Evolutionary conservation across 345 rosid genomes (phyloP).

Genomic region (Arabidopsis arenosa): DNA sequence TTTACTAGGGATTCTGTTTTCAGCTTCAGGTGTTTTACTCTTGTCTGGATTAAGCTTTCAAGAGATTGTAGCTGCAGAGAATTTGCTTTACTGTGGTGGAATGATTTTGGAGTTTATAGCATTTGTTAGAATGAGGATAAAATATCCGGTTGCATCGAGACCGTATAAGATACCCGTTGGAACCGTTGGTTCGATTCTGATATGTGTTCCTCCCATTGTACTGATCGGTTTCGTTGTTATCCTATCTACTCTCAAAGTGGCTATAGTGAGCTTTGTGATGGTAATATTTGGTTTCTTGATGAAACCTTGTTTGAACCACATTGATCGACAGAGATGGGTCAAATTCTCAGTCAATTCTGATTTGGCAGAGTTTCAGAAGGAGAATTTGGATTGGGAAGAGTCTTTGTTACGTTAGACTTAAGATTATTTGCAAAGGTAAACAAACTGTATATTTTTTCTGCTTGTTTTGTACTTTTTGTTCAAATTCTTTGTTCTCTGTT

Average conservation of each 20-base stretch:
- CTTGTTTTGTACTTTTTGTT: not conserved
- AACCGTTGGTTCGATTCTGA: constrained; percentile 57
- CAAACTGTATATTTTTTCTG: not conserved
- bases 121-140: constrained; percentile 55
- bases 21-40: constrained; percentile 71
- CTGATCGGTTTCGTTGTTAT: constrained; percentile 62
- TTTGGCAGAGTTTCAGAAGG: constrained; percentile 28
- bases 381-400: constrained; percentile 8
- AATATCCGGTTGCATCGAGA: constrained; percentile 57
- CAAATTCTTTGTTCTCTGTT: not conserved
- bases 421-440: not conserved
- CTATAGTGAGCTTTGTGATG: constrained; percentile 54
- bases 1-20: constrained; percentile 62
- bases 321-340: constrained; percentile 59
- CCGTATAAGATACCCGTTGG: constrained; percentile 73
- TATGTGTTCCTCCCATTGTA: constrained; percentile 70
- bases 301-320: constrained; percentile 52
- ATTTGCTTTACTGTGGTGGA: constrained; percentile 69
- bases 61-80: constrained; percentile 77
- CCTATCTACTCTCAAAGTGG: constrained; percentile 63
- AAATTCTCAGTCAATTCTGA: constrained; percentile 51
- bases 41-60: constrained; percentile 75
- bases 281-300: constrained; percentile 60
- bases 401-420: constrained; percentile 5
- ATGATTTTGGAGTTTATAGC: constrained; percentile 78